A percentile compares a stretch with the other conserved stretches of the same genome.
phyloP scores from a whole-genome alignment of 2,329 filamentous ascomycete species.

The Aspergillus felis region DNA sequence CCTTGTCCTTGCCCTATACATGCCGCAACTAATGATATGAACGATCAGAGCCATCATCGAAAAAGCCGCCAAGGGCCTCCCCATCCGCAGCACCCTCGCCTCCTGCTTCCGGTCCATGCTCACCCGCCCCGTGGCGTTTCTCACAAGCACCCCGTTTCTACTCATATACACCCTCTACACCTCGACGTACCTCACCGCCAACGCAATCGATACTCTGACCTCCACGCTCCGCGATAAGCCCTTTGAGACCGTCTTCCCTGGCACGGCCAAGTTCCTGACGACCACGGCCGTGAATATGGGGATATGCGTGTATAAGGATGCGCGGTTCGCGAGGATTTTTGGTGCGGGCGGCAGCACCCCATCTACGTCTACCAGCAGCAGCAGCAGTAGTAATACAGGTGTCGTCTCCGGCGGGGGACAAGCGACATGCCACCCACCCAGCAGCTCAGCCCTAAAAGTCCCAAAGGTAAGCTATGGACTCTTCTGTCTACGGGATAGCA shows the following conservation, averaged over 20 bases:
- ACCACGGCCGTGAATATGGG: slow-evolving; percentile 79
- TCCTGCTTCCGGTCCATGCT: slow-evolving; percentile 39
- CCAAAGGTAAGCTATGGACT: slow-evolving; percentile 69
- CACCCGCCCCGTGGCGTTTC: slow-evolving; percentile 39
- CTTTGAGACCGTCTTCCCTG: slow-evolving; percentile 62
- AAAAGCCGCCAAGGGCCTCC: slow-evolving; percentile 44
- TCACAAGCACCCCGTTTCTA: slow-evolving; percentile 46
- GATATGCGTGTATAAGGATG: slow-evolving; percentile 86
- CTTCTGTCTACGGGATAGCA: slow-evolving; percentile 76
- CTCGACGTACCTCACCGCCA: slow-evolving; percentile 85
- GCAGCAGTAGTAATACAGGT: no score
- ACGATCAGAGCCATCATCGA: slow-evolving; percentile 46
- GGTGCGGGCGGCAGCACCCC: slow-evolving; percentile 53
- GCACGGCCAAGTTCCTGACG: slow-evolving; percentile 74
- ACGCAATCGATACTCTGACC: slow-evolving; percentile 75
- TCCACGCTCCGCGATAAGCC: slow-evolving; percentile 59
- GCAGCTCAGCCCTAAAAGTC: slow-evolving; percentile 44
- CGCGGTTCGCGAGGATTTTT: slow-evolving; percentile 78
- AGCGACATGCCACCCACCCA: slow-evolving; percentile 13
- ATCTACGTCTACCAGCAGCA: not conserved
- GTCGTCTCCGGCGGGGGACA: slow-evolving; percentile 3
- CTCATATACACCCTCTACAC: slow-evolving; percentile 66
- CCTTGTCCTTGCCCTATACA: not conserved
- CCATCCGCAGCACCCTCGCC: slow-evolving; percentile 40
- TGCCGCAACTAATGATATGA: not conserved